phyloP scores from a whole-genome alignment of 2,329 filamentous ascomycete genomes.

The Leptographium wingfieldii region DNA sequence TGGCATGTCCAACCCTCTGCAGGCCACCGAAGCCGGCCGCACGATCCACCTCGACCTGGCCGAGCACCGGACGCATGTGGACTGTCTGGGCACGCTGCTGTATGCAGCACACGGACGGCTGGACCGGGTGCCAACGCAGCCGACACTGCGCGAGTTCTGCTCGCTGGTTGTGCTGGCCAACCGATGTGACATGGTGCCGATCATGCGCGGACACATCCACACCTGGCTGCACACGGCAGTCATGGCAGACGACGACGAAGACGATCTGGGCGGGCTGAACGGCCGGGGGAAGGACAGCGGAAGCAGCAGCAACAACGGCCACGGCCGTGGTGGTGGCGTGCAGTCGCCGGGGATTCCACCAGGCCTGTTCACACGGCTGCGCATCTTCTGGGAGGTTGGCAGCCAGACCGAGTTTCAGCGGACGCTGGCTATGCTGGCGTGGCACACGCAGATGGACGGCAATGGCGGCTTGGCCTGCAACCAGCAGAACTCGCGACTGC shows the following conservation, averaged over 20 bases:
- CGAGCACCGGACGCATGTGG: neutral
- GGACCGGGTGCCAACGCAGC: slow-evolving; percentile 3
- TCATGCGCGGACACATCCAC: slow-evolving; percentile 5
- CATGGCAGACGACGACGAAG: neutral
- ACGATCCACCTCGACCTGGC: neutral
- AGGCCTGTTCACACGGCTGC: slow-evolving; percentile 2
- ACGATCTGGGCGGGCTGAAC: neutral
- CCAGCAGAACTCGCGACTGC: neutral
- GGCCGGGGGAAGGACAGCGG: neutral
- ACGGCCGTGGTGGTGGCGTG: neutral
- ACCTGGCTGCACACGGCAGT: slow-evolving; percentile 1
- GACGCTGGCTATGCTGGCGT: neutral
- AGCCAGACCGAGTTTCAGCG: slow-evolving; percentile 2
- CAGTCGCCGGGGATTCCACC: neutral
- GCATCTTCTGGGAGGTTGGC: slow-evolving; percentile 8
- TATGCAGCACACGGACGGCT: slow-evolving; percentile 4
- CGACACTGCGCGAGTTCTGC: slow-evolving; percentile 1
- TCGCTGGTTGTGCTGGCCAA: slow-evolving; percentile 4
- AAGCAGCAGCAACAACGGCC: too few species aligned
- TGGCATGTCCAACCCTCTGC: neutral
- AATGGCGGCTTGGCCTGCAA: neutral
- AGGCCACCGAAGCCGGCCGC: neutral
- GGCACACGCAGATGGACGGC: neutral
- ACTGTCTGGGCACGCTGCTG: slow-evolving; percentile 1
- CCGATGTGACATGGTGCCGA: slow-evolving; percentile 3